Conservation (phyloP, 108 stramenopile genomes). For the Conticribra weissflogii region DNA sequence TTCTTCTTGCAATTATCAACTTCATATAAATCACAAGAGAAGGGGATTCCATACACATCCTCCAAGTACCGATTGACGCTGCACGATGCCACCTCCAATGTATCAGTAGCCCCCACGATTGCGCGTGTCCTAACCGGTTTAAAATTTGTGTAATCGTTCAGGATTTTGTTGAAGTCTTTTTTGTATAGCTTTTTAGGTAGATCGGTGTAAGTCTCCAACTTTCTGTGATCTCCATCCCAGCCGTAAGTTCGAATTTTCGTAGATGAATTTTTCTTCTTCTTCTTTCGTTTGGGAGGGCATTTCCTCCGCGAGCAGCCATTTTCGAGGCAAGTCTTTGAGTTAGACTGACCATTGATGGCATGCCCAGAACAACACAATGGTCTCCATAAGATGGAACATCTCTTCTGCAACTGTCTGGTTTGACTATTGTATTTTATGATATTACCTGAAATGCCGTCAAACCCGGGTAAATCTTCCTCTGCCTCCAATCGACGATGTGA, state of each 20-base stretch:
- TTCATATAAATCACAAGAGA: neutral
- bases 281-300: neutral
- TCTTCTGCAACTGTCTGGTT: neutral
- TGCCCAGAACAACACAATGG: neutral
- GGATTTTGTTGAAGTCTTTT: neutral
- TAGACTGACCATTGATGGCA: neutral
- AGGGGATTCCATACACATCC: neutral
- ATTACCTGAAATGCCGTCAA: neutral
- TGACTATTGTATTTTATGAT: no score
- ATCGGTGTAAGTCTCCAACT: neutral
- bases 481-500: neutral
- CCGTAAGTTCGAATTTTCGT: neutral
- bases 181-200: neutral
- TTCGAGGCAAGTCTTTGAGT: neutral
- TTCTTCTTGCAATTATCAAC: neutral
- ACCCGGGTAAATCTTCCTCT: neutral
- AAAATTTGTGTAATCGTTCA: neutral
- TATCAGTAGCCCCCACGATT: neutral
- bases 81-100: neutral
- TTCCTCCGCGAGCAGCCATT: neutral
- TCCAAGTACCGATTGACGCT: neutral
- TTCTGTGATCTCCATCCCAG: neutral
- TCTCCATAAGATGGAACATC: neutral
- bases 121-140: neutral
- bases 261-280: neutral